Evolutionary conservation across 2,329 filamentous ascomycete species (phyloP), one percentile per base, ranked within the genome.

Genomic region (Aureobasidium musti): DNA sequence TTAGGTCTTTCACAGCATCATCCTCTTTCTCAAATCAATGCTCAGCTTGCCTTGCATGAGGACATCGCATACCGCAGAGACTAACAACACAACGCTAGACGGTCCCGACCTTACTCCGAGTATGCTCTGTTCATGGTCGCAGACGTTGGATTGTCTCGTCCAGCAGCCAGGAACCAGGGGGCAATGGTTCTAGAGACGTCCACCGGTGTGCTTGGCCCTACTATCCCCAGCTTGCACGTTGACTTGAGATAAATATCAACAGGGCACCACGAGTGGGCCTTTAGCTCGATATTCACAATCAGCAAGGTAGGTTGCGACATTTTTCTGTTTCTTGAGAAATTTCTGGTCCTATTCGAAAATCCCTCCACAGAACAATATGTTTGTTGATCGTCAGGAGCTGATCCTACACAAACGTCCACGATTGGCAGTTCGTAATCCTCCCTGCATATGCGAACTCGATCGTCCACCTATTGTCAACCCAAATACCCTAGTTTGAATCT

Each of bases 391-490:
- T 50, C 59, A 63, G 59, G 59, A 63, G 33, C 45, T 52, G 59
- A 52, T 52, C n/a, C 45, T 52, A 50, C 45, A 19, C 13, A n/a
- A 50, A 50, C 45, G 35, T 63, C 59, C 33, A 52, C 59, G 33
- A 63, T 50, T 50, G 45, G 59, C 59, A 63, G 59, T 61, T 59
- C 54, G 54, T 19, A 30, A 59, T 28, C 39, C 41, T 61, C 59
- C 59, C 59, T 63, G 59, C 59, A 63, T 63, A 63, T 61, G 57
- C 59, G 45, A 52, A 52, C 59, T 11, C 45, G 59, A 63, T 61
- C 57, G 43, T 26, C 52, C 37, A 41, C 14, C 33, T 37, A 26
- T 21, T 43, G 54, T 47, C 21, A 59, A 33, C 23, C 17, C 19
- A 30, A n/a, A 2, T 33, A 23, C 37, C 54, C 28, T 23, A 30